Evolutionary conservation across 768 basidiomycete genomes (phyloP), one percentile per base, ranked within the genome.

Genomic region (Tricholoma flavovirens): DNA sequence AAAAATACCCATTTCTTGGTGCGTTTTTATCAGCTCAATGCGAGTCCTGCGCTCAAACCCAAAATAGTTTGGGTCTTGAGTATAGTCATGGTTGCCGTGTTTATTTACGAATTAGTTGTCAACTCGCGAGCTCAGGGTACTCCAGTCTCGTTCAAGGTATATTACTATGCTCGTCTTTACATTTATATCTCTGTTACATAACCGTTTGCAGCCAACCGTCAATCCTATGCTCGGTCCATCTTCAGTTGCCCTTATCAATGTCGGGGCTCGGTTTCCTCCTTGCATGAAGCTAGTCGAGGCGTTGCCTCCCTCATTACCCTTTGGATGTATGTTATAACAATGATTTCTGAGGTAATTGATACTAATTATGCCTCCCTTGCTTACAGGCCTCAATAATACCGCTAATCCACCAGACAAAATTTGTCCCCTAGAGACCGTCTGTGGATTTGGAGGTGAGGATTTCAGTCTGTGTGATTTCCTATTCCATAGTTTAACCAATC

Each of bases 191-290:
- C 51, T 14, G 49, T 36, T 49, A 26, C 30, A 1, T 32, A 22
- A 48, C 29, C 14, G 35, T 51, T 21, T 4, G 17, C 56, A 92
- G 87, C 91, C 91, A 19, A 77, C 80, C 3, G 82, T 93, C 52
- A 96, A 95, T 64, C 85, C 86, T 4, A 92, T 96, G 91, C 77
- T 98, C 15, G 96, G 96, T 2, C 96, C 96, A 3, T 88, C 90
- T 0, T 82, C 80, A 49, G 86, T 85, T 46, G 92, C 87, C 2
- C 75, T 98, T 12, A 91, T 98, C 56, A 83, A 88, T 63, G 74
- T 92, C 51, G 95, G 95, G 2, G 93, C 96, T 21, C 88, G 96
- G 24, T 97, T 94, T 66, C 90, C 91, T 12, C 89, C 94, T 0
- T 96, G 93, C 63, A 95, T 95, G 90, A 94, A 93, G 66, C 61